Base-by-base conservation (phyloP, 805 yeast species). In the Metschnikowia bowlesiae region DNA sequence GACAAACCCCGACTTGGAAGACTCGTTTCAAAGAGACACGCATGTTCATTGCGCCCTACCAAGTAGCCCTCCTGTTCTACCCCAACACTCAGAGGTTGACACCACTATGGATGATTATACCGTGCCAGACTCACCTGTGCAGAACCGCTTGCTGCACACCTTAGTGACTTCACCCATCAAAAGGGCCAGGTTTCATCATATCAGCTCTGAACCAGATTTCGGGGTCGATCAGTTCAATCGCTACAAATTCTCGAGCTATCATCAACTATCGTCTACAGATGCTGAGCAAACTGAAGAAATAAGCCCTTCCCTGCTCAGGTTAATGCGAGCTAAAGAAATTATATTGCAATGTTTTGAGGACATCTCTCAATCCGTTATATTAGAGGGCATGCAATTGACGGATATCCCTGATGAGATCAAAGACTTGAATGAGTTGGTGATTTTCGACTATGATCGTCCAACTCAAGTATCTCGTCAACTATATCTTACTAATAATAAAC, bases 391-490 rank as follows among this genome's bases (percentile, higher is more conserved):
- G 63, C 74, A 71, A 0, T 63, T 83, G 37, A 68, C 65, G 9
- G 74, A 74, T 6, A 62, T 83, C 3, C 87, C 88, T 0, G 81
- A 79, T 46, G 84, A 81, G 54, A 71, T 83, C 30, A 75, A 74
- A 46, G 88, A 83, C 59, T 66, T 83, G 54, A 74, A 79, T 56
- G 73, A 81, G 48, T 62, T 81, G 56, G 82, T 81, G n/a, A 62
- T 77, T 7, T 73, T 75, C 49, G 53, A 53, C 39, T 38, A 35
- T n/a, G 64, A 61, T 14, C 45, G 48, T 13, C 63, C 64, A 1
- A 61, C 62, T 3, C 56, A 53, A 35, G 51, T 54, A 3, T 55
- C 65, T 34, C 74, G 72, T 53, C 82, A 82, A 51, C 65, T 83
- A 4, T 81, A 77, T 57, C 73, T 82, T 3, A 68, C 80, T 2